Percentiles rank a stretch among this genome's conserved stretches.
phyloP scores from a whole-genome alignment of 2,329 filamentous ascomycete species.

The Colletotrichum sp. region DNA sequence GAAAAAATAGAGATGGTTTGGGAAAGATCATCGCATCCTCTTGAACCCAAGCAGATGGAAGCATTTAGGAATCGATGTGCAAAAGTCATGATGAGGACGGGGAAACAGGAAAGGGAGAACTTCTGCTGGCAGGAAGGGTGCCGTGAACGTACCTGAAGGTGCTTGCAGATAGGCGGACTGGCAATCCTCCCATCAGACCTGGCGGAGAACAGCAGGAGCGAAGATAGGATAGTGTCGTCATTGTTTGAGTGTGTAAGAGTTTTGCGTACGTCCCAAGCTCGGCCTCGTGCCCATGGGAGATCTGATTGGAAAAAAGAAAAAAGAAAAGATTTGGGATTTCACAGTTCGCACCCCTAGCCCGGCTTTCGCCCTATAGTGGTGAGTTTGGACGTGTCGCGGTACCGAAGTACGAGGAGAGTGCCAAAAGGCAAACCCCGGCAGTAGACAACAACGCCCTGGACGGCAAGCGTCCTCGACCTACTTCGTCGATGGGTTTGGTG shows the following conservation, averaged over 20 bases:
- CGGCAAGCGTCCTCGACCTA: background rate
- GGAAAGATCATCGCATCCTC: background rate
- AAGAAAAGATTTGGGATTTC: background rate
- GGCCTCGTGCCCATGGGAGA: no score
- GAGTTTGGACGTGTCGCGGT: background rate
- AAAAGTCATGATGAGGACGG: fast-evolving
- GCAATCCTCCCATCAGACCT: background rate
- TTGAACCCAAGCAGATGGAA: background rate
- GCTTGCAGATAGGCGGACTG: fast-evolving
- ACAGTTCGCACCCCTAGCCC: background rate
- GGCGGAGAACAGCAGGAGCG: background rate
- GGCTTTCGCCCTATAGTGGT: background rate
- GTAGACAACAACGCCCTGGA: background rate
- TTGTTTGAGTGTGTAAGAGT: background rate
- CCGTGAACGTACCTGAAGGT: fast-evolving
- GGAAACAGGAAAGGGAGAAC: fast-evolving
- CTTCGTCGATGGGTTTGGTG: background rate
- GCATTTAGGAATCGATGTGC: fast-evolving
- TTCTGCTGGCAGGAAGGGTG: fast-evolving
- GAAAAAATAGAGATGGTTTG: background rate
- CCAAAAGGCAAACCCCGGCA: background rate
- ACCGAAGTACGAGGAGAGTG: background rate
- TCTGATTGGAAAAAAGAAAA: background rate
- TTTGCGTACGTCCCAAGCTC: background rate
- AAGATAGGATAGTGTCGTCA: background rate